Base-by-base conservation (phyloP, 371 early-diverging fungal species). In the Chytridium lagenaria region DNA sequence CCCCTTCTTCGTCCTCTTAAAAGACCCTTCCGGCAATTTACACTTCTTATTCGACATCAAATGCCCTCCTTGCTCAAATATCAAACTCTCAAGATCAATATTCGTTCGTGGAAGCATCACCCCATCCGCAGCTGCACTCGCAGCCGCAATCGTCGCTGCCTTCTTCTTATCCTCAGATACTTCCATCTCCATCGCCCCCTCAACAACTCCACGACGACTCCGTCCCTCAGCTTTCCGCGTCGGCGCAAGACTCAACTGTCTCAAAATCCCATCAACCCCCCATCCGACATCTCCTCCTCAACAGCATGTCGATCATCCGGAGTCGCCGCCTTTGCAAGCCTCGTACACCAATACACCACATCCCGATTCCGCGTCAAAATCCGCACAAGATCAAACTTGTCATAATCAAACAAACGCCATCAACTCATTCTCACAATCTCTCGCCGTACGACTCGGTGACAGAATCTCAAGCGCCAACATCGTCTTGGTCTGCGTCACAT, bases 41-140 rank as follows among this genome's bases (percentile, higher is more conserved):
- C 93, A 93, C 75, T 92, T 92, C 70, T 95, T 95, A 88, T 99
- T 99, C 33, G 98, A 93, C 97, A 97, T 97, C 59, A 97, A 83
- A 72, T 96, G 98, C 15, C 92, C 88, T 57, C 99, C 98, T 82
- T 97, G 94, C 59, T 90, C 83, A 80, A 98, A 99, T 23, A 90
- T 86, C 69, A 98, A 81, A 2, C 89, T 81, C 0, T 95, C 94
- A 38, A 99, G 79, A 79, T 97, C 96, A 31, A 98, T 55, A 12
- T 57, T 38, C 30, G 65, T 78, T 37, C 67, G 55, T 61, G 69
- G 70, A 77, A 39, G 61, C 72, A 59, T 36, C 23, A 26, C 38
- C 26, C 22, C 68, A n/a, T 67, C 64, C 28, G 57, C 74, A 10
- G 78, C 69, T 15, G 79, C 67, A 10, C 22, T 59, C 15, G 19